Percentiles rank a stretch among this genome's conserved stretches.
Evolutionary conservation across 2,329 filamentous ascomycete genomes (phyloP).

Genomic region (Cladobotryum protrusum): DNA sequence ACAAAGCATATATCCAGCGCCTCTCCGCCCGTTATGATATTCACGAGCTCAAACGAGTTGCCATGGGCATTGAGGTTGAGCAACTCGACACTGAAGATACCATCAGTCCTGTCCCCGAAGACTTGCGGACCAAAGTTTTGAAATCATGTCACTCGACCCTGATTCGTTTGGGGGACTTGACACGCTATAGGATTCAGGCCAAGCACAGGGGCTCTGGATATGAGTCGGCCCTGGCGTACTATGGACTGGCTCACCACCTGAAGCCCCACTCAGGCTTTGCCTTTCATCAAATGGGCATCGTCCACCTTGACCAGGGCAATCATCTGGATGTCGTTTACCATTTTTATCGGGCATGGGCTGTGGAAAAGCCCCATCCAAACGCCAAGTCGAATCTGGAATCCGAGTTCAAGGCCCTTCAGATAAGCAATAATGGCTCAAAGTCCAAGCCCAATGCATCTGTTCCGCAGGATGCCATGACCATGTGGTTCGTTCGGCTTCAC

Average conservation of each 20-base stretch:
- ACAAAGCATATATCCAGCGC: slow-evolving; percentile 76
- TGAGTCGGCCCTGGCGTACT: slow-evolving; percentile 76
- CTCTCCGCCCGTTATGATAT: slow-evolving; percentile 58
- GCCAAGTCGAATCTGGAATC: slow-evolving; percentile 71
- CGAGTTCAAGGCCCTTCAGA: slow-evolving; percentile 59
- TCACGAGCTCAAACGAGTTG: slow-evolving; percentile 41
- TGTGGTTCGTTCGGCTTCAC: slow-evolving; percentile 83
- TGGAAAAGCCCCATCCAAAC: slow-evolving; percentile 66
- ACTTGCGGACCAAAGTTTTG: slow-evolving; percentile 55
- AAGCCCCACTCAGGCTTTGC: slow-evolving; percentile 73
- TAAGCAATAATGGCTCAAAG: slow-evolving; percentile 30
- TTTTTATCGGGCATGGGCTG: slow-evolving; percentile 75
- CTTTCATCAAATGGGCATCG: slow-evolving; percentile 86
- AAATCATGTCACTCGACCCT: slow-evolving; percentile 75
- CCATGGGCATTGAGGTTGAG: slow-evolving; percentile 36
- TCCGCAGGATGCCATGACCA: slow-evolving; percentile 58
- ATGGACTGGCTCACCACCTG: slow-evolving; percentile 72
- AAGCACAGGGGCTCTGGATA: slow-evolving; percentile 69
- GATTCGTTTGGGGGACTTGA: slow-evolving; percentile 82
- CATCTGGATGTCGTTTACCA: slow-evolving; percentile 84
- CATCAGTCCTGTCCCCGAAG: slow-evolving; percentile 38
- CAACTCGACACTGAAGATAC: slow-evolving; percentile 37
- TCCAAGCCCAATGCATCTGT: slow-evolving; percentile 38
- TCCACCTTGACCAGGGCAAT: slow-evolving; percentile 70
- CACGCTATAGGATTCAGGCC: slow-evolving; percentile 74